A percentile compares a stretch with the other conserved stretches of the same genome.
phyloP scores from a whole-genome alignment of 164 flowering plant genomes.

The Malania oleifera region DNA sequence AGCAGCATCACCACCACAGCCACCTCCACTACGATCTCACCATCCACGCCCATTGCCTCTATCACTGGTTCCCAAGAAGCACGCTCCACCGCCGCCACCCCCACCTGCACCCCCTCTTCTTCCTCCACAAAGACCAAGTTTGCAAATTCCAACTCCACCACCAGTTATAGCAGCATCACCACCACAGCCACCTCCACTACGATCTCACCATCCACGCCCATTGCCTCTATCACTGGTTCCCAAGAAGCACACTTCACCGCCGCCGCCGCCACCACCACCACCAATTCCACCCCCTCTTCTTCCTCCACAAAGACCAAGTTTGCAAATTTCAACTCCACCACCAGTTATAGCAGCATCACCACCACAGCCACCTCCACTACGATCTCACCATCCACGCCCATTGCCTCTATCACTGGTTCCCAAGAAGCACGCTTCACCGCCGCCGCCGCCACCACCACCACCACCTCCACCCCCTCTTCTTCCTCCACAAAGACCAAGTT shows the following conservation, averaged over 20 bases:
- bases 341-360: constrained; percentile 11
- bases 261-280: constrained; percentile 27
- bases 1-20: constrained; percentile 11
- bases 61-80: too few relatives aligned
- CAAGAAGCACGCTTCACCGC: constrained; percentile 6
- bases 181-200: too few relatives aligned
- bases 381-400: neutral
- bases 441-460: constrained; percentile 27
- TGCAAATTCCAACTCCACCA: constrained; percentile 20
- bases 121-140: too few relatives aligned
- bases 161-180: constrained; percentile 11
- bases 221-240: too few relatives aligned
- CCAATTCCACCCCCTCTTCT: constrained; percentile 10
- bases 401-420: neutral
- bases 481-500: too few relatives aligned
- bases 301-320: too few relatives aligned
- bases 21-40: too few relatives aligned
- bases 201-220: neutral
- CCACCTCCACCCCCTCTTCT: too few relatives aligned
- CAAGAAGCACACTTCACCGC: too few relatives aligned
- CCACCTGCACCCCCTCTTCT: too few relatives aligned
- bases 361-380: too few relatives aligned
- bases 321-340: constrained; percentile 20
- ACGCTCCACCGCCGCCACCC: too few relatives aligned
- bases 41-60: neutral